Evolutionary conservation across 148 eudicot species (phyloP).

Genomic region (Dysphania ambrosioides): DNA sequence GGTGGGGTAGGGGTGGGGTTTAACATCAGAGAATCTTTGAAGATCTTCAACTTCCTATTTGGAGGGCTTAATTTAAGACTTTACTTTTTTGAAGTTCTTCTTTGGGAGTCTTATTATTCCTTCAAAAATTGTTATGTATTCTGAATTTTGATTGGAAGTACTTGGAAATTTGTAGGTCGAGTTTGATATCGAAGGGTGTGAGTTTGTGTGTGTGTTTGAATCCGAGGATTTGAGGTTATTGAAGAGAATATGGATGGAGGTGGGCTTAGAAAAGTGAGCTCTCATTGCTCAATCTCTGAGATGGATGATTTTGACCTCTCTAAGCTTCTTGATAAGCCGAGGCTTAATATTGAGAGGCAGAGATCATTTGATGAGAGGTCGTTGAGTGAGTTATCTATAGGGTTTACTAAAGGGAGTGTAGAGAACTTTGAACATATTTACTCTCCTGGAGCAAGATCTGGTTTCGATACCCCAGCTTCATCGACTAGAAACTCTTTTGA

Average conservation of each 20-base stretch:
- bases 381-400: constrained; percentile 81
- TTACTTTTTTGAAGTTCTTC: not conserved
- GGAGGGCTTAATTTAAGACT: constrained; percentile 7
- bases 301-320: constrained; percentile 80
- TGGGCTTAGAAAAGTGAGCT: constrained; percentile 76
- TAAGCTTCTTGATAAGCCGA: constrained; percentile 80
- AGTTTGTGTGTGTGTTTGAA: constrained; percentile 4
- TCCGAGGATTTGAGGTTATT: constrained; percentile 11
- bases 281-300: constrained; percentile 77
- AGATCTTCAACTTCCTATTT: constrained; percentile 20
- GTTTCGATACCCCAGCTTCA: constrained; percentile 81
- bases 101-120: constrained; percentile 8
- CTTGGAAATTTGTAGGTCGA: constrained; percentile 14
- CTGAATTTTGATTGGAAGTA: constrained; percentile 10
- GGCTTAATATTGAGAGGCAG: constrained; percentile 77
- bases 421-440: constrained; percentile 64
- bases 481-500: constrained; percentile 87
- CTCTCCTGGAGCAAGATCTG: constrained; percentile 85
- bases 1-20: not conserved
- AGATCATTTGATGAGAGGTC: constrained; percentile 97
- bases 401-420: constrained; percentile 56
- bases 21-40: constrained; percentile 10
- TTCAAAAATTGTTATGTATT: not conserved
- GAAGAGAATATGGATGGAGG: constrained; percentile 48
- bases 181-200: constrained; percentile 19